Percentiles rank a stretch among this genome's conserved stretches.
Conservation (phyloP, 176 grass and related monocot genomes). For the Pontederia crassipes region DNA sequence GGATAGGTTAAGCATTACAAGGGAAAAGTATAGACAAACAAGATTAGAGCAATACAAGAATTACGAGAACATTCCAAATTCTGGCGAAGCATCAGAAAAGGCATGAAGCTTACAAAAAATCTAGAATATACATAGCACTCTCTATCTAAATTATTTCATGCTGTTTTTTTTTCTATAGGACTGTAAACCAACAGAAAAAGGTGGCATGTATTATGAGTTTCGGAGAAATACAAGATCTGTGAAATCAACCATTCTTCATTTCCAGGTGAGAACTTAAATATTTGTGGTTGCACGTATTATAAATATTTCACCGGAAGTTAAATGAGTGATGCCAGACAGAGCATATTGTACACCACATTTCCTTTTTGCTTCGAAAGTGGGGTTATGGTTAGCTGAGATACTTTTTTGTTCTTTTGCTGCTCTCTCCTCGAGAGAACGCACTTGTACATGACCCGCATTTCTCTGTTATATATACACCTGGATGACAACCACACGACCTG, state of each 20-base stretch:
- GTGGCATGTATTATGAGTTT: conserved; percentile 77
- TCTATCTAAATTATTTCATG: conserved; percentile 14
- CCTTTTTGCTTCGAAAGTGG: no score
- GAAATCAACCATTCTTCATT: conserved; percentile 74
- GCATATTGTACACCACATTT: no score
- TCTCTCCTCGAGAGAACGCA: no score
- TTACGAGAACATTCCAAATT: conserved; percentile 75
- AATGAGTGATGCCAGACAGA: no score
- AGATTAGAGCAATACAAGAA: conserved; percentile 97
- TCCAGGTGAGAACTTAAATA: conserved; percentile 42
- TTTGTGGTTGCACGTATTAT: no score
- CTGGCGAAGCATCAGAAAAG: conserved; percentile 79
- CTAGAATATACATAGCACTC: neutral
- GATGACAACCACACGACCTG: no score
- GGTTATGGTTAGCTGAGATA: no score
- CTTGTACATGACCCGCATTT: no score
- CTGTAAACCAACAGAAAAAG: conserved; percentile 62
- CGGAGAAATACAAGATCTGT: conserved; percentile 63
- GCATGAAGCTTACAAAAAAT: conserved; percentile 12
- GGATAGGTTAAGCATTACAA: conserved; percentile 54
- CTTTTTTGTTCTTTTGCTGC: no score
- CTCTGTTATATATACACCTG: no score
- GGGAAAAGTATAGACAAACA: conserved; percentile 75
- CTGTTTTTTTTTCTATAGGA: conserved; percentile 32
- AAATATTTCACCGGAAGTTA: no score